Evolutionary conservation across 768 basidiomycete genomes (phyloP), one percentile per base, ranked within the genome.

Genomic region (Udeniomyces megalosporus): DNA sequence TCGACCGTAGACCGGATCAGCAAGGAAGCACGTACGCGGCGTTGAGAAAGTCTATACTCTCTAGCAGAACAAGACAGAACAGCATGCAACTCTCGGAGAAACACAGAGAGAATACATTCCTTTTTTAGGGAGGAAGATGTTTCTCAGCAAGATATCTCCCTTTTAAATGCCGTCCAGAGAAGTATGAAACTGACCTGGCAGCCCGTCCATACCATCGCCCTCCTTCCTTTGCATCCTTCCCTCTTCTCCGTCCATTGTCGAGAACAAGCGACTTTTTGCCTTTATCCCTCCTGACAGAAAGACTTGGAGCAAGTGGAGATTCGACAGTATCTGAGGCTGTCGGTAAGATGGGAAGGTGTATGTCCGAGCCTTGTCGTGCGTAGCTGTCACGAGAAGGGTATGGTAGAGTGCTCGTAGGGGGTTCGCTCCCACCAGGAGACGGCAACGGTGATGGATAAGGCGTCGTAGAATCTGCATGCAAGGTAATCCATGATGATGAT

Each of bases 41-140:
- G 38, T 78, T 74, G 42, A 88, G 76, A 0, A 82, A 47, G 45
- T 77, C 75, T 51, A 81, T 57, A 2, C 79, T 84, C 73, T 90
- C 87, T n/a, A 80, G 78, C 72, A 88, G 79, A 5, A 89, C 75
- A 60, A 89, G 75, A 14, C 81, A 66, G 68, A 88, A 88, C 63
- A 89, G 74, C 68, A 80, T 79, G 65, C 82, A 83, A 56, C 82
- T 81, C 73, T 88, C 88, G 1, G 84, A 79, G 70, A 88, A 86
- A 67, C 82, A 83, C 34, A 81, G 72, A 0, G 85, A 79, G 67
- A 90, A 88, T 7, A 82, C 71, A 0, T 74, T 76, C 47, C 82
- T 49, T 14, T 51, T 52, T 24, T 35, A 14, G n/a, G 14, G 26
- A 44, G 15, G 28, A 38, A n/a, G 49, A 28, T 10, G 29, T 1